Evolutionary conservation across 495 filamentous ascomycete species (phyloP), one percentile per base, ranked within the genome.

Genomic region (Penicillium maclennaniae): DNA sequence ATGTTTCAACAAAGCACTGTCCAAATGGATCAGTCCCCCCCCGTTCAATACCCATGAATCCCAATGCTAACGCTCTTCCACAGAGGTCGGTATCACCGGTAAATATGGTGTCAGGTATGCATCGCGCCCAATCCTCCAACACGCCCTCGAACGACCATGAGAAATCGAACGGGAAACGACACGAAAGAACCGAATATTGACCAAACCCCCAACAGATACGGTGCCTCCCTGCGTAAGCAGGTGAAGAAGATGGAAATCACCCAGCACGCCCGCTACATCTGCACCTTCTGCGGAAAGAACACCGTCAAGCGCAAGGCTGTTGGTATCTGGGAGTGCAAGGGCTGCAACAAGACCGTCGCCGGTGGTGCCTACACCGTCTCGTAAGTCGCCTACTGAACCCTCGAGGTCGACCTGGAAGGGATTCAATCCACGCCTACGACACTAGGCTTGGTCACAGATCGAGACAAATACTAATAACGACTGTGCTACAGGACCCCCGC

Each of bases 241-340:
- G 89, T 97, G 71, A 98, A 98, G 89, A 96, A 96, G 86, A 96
- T 97, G 88, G 93, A 98, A 87, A 86, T 96, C 69, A 85, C 87
- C 50, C 92, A 97, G 76, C 92, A 97, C 83, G 89, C 91, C 75
- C 82, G 85, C 72, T 97, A 97, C 83, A 55, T 75, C 67, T 78
- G 75, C 82, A 92, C 90, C 46, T 93, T 95, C 84, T 96, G 92
- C 85, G 92, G 91, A 61, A 96, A 96, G 83, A 86, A 82, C 76
- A 87, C 86, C 55, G 93, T 98, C 62, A 93, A 93, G 83, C 84
- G 93, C 59, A 78, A 89, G 60, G 83, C 90, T 48, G 89, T 95
- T 63, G 95, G 93, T 66, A 97, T 97, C 83, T 97, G 93, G 93
- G 81, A 85, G 74, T 98, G 93, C 86, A 87, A 82, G 77, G 80